Conservation (phyloP, 257 asterid species). For the Ilex asprella region DNA sequence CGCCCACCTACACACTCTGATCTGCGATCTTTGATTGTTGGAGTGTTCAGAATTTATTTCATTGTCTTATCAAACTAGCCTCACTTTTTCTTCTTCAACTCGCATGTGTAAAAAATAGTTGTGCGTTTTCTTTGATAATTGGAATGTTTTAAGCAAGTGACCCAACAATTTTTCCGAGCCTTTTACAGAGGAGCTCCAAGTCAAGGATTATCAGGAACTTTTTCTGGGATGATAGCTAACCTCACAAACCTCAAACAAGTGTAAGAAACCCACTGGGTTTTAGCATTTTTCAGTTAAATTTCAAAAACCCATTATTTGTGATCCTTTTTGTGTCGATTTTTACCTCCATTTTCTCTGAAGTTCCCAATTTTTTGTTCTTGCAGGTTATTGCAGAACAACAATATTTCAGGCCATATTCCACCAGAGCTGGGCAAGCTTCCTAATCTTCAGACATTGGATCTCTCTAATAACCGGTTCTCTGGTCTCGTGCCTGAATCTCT, state of each 20-base stretch:
- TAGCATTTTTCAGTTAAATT: neutral
- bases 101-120: neutral
- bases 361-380: constrained; percentile 6
- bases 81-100: neutral
- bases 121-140: neutral
- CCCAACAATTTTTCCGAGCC: neutral
- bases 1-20: neutral
- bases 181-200: constrained; percentile 86
- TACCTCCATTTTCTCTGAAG: neutral
- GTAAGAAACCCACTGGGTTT: constrained; percentile 32
- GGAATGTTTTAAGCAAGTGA: neutral
- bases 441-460: constrained; percentile 79
- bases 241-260: constrained; percentile 94
- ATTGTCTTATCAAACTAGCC: neutral
- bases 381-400: constrained; percentile 81
- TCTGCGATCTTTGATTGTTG: neutral
- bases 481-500: constrained; percentile 67
- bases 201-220: constrained; percentile 83
- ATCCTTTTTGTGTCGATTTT: neutral
- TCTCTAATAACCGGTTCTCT: constrained; percentile 65
- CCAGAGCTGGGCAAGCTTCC: constrained; percentile 67
- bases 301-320: no score
- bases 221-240: constrained; percentile 72
- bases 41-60: constrained; percentile 1
- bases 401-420: constrained; percentile 79